A percentile compares a stretch with the other conserved stretches of the same genome.
These are phyloP conservation scores for Leccinellum albellum DNA, from an alignment of 768 basidiomycete genomes.

Conservation along the genomic window DNA sequence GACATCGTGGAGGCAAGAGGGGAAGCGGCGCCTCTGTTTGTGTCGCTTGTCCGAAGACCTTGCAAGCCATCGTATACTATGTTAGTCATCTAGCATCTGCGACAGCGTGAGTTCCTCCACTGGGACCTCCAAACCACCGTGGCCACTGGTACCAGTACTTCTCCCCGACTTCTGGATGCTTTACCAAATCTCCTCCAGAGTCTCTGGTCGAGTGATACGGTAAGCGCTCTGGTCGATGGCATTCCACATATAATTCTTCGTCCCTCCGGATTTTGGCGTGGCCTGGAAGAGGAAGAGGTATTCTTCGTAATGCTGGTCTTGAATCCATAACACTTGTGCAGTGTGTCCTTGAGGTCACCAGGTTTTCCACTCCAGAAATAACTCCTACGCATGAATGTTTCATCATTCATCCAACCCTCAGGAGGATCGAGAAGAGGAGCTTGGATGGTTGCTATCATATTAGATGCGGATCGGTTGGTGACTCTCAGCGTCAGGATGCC, in stretches of 20 bases:
- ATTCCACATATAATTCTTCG: background rate
- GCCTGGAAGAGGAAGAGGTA: conserved; percentile 3
- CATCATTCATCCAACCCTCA: background rate
- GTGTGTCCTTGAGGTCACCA: background rate
- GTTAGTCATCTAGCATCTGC: too few species aligned
- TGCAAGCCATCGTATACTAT: too few species aligned
- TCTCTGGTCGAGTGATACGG: background rate
- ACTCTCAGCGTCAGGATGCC: background rate
- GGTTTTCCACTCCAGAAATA: background rate
- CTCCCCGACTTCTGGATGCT: background rate
- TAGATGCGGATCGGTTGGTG: background rate
- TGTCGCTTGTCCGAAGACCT: too few species aligned
- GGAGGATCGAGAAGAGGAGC: background rate
- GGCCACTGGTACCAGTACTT: too few species aligned
- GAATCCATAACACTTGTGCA: background rate
- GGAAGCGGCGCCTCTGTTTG: too few species aligned
- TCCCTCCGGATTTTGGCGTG: background rate
- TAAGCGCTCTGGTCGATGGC: background rate
- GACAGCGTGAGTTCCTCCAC: too few species aligned
- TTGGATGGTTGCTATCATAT: background rate
- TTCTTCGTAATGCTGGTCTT: background rate
- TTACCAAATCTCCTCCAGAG: background rate
- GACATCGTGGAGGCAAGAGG: too few species aligned
- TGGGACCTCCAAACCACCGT: too few species aligned
- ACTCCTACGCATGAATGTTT: background rate